Evolutionary conservation across 345 rosid species (phyloP).

Genomic region (Arabidopsis suecica): DNA sequence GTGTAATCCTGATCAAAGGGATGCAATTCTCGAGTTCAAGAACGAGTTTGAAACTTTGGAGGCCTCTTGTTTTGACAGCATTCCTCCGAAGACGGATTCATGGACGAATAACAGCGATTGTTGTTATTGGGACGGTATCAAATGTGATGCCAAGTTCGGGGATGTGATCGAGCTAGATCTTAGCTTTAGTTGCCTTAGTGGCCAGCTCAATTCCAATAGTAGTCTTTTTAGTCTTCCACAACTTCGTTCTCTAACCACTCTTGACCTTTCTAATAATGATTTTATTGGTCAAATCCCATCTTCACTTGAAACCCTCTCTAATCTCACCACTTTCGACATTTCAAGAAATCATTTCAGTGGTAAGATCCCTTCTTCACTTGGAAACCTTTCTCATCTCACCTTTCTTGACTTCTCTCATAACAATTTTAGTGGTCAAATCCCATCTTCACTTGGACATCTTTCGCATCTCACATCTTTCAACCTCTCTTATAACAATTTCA

Average conservation of each 20-base stretch:
- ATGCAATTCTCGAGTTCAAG: constrained; percentile 10
- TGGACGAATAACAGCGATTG: neutral
- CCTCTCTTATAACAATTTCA: neutral
- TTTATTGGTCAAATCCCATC: constrained; percentile 19
- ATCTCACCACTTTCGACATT: neutral
- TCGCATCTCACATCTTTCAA: neutral
- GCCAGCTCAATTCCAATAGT: neutral
- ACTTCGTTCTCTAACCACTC: neutral
- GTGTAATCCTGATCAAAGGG: constrained; percentile 11
- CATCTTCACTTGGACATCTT: neutral
- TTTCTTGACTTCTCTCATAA: neutral
- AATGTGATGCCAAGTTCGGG: neutral
- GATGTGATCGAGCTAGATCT: neutral
- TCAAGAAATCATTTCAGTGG: constrained; percentile 20
- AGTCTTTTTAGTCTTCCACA: constrained; percentile 9
- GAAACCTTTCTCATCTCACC: neutral
- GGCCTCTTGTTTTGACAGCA: neutral
- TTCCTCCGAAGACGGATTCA: neutral
- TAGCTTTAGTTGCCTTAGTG: neutral
- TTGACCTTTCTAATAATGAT: constrained; percentile 40
- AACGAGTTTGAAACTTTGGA: neutral
- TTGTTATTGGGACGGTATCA: constrained; percentile 5
- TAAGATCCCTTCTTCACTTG: neutral
- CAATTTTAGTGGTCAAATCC: neutral
- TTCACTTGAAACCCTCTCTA: neutral